Base-by-base conservation (phyloP, 176 grass and related monocot genomes). In the Phyllostachys edulis region DNA sequence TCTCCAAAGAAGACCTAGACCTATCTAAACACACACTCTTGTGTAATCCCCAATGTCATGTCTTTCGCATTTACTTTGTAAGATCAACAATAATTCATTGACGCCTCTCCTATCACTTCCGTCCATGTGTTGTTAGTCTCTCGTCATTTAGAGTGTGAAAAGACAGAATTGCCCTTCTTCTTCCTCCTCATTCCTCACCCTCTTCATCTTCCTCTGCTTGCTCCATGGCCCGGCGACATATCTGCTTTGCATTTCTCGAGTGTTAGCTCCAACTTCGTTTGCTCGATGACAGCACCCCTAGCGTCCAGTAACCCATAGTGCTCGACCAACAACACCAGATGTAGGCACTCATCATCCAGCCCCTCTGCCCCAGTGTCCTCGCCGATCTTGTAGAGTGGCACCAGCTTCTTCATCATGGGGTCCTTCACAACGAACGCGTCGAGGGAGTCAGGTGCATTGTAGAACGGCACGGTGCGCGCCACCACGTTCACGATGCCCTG, bases 401-500 rank as follows among this genome's bases (percentile, higher is more conserved):
- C 67, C 5, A 67, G 82, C 34, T 86, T 66, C 65, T 32, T 67
- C 70, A 54, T 63, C 57, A 59, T 46, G 57, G 90, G 86, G 67
- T 90, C 91, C 80, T 82, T 88, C 47, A 94, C 79, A n/a, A 88
- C 82, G 70, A 97, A 84, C 56, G 88, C 87, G 13, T 80, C 71
- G 23, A 82, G 71, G 3, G 84, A 79, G 27, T n/a, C 73, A 5
- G 85, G 39, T n/a, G 74, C 80, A 47, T 60, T 18, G 63, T 70
- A 80, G 66, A 74, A 70, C 21, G 84, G 87, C 76, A 72, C 36
- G 38, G 70, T 67, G 41, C 15, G 70, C 46, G 93, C 85, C 3
- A 89, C 74, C 52, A 94, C 81, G 83, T 97, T 97, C 5, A 97
- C 64, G 81, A 97, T 74, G 14, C 95, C 95, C 63, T 89, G 85